A percentile compares a stretch with the other conserved stretches of the same genome.
These are phyloP conservation scores for Hymenoscyphus linearis DNA, from an alignment of 2,329 filamentous ascomycete species.

Conservation along the genomic window DNA sequence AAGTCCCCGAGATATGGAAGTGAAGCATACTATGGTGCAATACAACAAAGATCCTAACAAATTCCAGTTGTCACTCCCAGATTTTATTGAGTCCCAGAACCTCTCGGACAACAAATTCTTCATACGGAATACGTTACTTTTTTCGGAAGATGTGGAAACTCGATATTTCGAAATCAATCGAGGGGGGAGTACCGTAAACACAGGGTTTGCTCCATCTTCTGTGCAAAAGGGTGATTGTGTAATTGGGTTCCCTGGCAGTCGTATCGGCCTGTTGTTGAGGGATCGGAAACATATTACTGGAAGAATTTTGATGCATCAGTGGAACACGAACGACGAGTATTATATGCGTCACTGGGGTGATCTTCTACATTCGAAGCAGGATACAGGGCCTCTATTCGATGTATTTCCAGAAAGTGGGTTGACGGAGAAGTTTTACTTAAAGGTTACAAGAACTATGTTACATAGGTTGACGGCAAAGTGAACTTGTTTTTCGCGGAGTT, in stretches of 20 bases:
- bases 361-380: neutral
- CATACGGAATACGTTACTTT: neutral
- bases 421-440: neutral
- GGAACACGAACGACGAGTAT: neutral
- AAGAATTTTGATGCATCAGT: neutral
- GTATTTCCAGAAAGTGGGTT: neutral
- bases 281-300: neutral
- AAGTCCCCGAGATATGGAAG: neutral
- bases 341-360: neutral
- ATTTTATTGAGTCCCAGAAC: neutral
- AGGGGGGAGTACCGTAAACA: neutral
- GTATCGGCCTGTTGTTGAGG: neutral
- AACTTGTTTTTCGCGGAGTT: too few species aligned
- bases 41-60: neutral
- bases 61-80: neutral
- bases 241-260: neutral
- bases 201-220: neutral
- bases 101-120: neutral
- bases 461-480: neutral
- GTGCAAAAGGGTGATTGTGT: neutral
- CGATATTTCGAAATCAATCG: neutral
- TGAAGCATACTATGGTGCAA: neutral
- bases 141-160: neutral
- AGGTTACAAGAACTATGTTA: neutral
- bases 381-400: neutral